A percentile compares a stretch with the other conserved stretches of the same genome.
Evolutionary conservation across 371 early-diverging fungal genomes (phyloP).

Genomic region (Saksenaea oblongispora): DNA sequence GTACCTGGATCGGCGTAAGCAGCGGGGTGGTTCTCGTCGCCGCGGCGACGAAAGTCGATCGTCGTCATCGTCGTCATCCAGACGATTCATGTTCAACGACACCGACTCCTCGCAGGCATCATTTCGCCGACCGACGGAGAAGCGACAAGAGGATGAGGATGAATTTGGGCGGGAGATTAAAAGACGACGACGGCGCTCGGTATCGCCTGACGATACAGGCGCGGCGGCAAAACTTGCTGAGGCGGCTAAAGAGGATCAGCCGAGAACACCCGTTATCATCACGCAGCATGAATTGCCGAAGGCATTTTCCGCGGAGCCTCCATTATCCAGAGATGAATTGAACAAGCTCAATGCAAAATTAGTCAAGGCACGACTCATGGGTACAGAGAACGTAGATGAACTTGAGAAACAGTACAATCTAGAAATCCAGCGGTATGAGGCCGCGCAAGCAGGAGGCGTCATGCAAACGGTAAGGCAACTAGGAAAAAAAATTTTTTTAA

Average conservation of each 20-base stretch:
- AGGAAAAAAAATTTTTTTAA: background rate
- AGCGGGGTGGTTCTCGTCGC: constrained; percentile 9
- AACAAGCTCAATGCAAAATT: constrained; percentile 87
- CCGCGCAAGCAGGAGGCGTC: constrained; percentile 14
- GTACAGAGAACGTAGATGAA: constrained; percentile 60
- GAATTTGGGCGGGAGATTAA: constrained; percentile 41
- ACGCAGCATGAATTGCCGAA: constrained; percentile 26
- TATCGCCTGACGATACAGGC: background rate
- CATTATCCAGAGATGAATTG: constrained; percentile 67
- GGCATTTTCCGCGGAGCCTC: constrained; percentile 18
- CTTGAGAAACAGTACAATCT: constrained; percentile 73
- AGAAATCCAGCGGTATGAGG: constrained; percentile 43
- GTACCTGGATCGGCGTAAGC: constrained; percentile 56
- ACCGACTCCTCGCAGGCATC: constrained; percentile 13
- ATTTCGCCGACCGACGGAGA: constrained; percentile 26
- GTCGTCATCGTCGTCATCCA: constrained; percentile 9
- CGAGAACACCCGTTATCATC: constrained; percentile 22
- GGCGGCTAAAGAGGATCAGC: constrained; percentile 13
- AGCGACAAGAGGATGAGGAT: constrained; percentile 22
- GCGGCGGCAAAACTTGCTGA: constrained; percentile 22
- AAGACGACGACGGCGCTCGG: constrained; percentile 18
- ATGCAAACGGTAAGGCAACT: constrained; percentile 3
- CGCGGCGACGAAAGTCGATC: constrained; percentile 10
- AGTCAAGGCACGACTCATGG: constrained; percentile 79
- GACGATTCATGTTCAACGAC: constrained; percentile 40